Evolutionary conservation across 768 basidiomycete genomes (phyloP).

Genomic region (Boletus subcaerulescens): DNA sequence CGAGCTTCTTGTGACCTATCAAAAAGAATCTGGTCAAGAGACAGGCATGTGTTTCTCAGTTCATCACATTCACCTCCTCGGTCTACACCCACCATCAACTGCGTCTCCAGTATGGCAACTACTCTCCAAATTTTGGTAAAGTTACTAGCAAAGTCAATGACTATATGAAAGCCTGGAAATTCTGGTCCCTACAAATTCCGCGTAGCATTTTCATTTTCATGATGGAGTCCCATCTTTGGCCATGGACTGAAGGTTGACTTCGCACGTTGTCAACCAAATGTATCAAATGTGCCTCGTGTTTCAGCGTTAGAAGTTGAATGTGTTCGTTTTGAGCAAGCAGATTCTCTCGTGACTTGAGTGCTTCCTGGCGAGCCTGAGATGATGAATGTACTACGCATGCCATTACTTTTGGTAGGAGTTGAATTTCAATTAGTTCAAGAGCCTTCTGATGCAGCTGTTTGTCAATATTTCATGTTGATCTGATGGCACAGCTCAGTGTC

Average conservation of each 20-base stretch:
- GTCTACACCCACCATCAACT: slow-evolving; percentile 17
- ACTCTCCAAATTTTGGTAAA: slow-evolving; percentile 6
- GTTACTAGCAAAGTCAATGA: slow-evolving; percentile 1
- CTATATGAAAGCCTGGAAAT: slow-evolving; percentile 9
- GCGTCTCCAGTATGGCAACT: slow-evolving; percentile 15
- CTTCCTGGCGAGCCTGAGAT: background rate
- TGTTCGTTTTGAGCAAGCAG: slow-evolving; percentile 3
- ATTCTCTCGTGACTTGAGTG: slow-evolving; percentile 1
- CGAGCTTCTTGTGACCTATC: slow-evolving; percentile 1
- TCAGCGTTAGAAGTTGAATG: background rate
- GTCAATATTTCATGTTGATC: background rate
- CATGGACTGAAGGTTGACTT: slow-evolving; percentile 9
- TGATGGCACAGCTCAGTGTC: slow-evolving; percentile 6
- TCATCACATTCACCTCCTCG: slow-evolving; percentile 23
- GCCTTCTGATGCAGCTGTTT: background rate
- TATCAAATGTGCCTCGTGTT: slow-evolving; percentile 18
- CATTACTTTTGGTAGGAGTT: background rate
- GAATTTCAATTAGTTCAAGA: background rate
- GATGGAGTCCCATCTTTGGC: slow-evolving; percentile 11
- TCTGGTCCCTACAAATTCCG: slow-evolving; percentile 20
- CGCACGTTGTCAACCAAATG: slow-evolving; percentile 2
- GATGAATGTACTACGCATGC: background rate
- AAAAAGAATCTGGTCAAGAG: slow-evolving; percentile 4
- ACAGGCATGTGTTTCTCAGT: slow-evolving; percentile 1
- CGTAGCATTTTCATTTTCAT: slow-evolving; percentile 7